These are phyloP conservation scores for Cochlearia excelsa DNA, from an alignment of 345 rosid species.

Conservation along the genomic window DNA sequence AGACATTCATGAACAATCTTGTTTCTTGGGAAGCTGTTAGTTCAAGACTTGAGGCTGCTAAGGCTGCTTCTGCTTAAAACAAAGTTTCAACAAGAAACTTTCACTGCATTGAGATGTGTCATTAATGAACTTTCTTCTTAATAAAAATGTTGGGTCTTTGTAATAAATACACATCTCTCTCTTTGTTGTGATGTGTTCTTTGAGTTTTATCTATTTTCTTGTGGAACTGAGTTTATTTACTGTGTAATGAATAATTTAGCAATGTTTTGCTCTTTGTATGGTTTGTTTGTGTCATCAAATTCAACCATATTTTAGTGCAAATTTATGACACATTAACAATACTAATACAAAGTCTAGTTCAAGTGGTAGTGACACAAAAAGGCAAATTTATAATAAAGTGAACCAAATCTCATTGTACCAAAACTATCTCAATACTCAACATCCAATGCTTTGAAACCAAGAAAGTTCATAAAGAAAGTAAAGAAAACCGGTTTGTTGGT, in stretches of 20 bases:
- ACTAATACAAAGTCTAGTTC: no score
- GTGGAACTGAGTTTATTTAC: not conserved
- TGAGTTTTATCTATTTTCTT: not conserved
- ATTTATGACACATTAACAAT: no score
- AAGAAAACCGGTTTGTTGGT: no score
- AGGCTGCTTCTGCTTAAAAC: slow-evolving; percentile 49
- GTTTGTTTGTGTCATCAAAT: no score
- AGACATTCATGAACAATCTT: slow-evolving; percentile 71
- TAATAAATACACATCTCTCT: slow-evolving; percentile 17
- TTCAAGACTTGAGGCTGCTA: slow-evolving; percentile 66
- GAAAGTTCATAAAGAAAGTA: no score
- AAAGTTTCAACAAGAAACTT: slow-evolving; percentile 7
- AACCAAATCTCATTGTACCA: slow-evolving; percentile 18
- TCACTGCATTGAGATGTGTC: slow-evolving; percentile 18
- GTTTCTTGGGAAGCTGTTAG: slow-evolving; percentile 91
- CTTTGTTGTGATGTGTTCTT: slow-evolving; percentile 17
- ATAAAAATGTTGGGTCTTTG: slow-evolving; percentile 19
- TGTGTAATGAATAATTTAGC: slow-evolving; percentile 1
- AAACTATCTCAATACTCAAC: slow-evolving; percentile 12
- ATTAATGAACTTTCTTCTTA: slow-evolving; percentile 49
- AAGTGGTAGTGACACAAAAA: slow-evolving; percentile 1
- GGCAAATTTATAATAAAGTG: not conserved
- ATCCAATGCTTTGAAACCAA: slow-evolving; percentile 17
- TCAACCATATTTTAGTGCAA: no score
- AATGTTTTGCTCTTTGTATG: no score